Evolutionary conservation across 129 eudicot species (phyloP).

Genomic region (Rutidosis leptorrhynchoides): DNA sequence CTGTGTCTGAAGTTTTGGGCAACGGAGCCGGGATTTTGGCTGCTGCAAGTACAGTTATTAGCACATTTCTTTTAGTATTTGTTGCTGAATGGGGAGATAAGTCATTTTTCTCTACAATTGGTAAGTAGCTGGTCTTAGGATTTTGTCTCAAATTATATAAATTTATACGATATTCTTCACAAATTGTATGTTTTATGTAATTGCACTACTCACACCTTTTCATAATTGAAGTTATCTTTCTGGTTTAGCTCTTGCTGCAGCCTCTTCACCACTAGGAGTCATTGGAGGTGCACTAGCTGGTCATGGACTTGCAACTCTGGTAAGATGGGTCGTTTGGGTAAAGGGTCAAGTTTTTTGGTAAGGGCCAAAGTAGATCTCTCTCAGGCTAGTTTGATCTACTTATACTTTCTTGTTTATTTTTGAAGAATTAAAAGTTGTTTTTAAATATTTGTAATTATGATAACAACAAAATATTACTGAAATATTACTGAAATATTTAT

Average conservation of each 20-base stretch:
- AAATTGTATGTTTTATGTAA: neutral
- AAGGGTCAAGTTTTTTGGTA: neutral
- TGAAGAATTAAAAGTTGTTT: neutral
- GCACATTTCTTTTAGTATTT: slow-evolving; percentile 79
- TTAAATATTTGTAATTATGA: neutral
- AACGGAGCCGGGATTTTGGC: slow-evolving; percentile 43
- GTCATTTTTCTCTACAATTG: slow-evolving; percentile 96
- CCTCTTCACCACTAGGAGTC: slow-evolving; percentile 97
- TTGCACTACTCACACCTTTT: neutral
- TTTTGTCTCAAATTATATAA: neutral
- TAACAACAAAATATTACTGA: neutral
- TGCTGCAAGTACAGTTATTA: slow-evolving; percentile 62
- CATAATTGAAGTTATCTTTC: neutral
- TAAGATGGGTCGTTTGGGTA: slow-evolving; percentile 24
- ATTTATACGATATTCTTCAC: neutral
- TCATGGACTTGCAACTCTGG: slow-evolving; percentile 96
- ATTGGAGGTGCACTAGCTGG: slow-evolving; percentile 95
- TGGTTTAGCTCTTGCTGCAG: slow-evolving; percentile 85
- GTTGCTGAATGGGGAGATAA: slow-evolving; percentile 99
- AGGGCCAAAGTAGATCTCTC: neutral
- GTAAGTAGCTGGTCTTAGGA: slow-evolving; percentile 48
- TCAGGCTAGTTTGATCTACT: neutral
- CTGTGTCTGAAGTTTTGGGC: slow-evolving; percentile 87
- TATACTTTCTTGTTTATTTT: neutral
- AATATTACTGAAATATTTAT: neutral